phyloP scores from a whole-genome alignment of 2,329 filamentous ascomycete genomes.

The Calonectria pseudoturangicola region DNA sequence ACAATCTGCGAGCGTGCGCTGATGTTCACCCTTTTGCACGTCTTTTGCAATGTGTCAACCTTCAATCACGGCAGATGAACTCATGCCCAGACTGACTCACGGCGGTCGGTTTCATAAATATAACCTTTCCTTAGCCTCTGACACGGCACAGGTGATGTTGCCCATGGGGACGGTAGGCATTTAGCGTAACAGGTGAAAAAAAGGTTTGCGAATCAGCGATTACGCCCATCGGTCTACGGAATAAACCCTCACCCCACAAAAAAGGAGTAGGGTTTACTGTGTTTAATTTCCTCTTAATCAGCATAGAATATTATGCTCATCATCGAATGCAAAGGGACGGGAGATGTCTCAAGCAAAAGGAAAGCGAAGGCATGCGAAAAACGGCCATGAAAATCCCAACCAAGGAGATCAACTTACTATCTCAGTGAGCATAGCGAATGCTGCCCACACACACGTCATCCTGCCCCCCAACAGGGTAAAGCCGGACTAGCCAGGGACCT shows the following conservation, averaged over 20 bases:
- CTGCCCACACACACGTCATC: conserved; percentile 18
- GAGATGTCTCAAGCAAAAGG: neutral
- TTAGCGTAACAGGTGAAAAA: neutral
- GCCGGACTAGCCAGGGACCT: conserved; percentile 14
- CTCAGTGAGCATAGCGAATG: neutral
- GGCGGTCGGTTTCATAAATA: neutral
- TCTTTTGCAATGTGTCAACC: too few species aligned
- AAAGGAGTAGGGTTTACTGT: too few species aligned
- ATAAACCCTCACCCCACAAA: conserved; percentile 22
- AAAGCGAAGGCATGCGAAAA: neutral
- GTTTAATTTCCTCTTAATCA: neutral
- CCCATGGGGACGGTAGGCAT: neutral
- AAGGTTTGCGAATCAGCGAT: conserved; percentile 6
- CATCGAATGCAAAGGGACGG: neutral
- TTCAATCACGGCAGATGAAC: neutral
- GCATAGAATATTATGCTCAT: neutral
- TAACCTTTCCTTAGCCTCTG: neutral
- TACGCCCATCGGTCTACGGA: neutral
- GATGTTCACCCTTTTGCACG: neutral
- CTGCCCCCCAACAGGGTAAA: neutral
- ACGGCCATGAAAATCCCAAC: neutral
- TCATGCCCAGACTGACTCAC: neutral
- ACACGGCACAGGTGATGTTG: conserved; percentile 5
- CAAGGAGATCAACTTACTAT: neutral
- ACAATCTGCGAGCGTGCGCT: neutral